Conservation (phyloP, 352 stramenopile species). For the Globisporangium polare region DNA sequence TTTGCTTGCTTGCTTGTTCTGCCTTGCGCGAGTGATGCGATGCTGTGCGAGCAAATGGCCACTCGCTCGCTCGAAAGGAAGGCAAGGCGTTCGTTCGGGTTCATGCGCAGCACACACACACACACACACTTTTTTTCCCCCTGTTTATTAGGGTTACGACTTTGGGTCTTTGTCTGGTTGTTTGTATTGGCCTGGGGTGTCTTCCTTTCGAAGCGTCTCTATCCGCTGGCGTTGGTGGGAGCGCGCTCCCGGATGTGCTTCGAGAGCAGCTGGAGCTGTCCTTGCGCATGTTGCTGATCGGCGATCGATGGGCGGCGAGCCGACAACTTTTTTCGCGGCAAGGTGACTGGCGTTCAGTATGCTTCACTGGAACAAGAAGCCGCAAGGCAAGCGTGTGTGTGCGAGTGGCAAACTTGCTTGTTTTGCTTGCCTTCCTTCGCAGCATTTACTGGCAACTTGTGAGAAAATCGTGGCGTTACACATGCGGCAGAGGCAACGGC, state of each 20-base stretch:
- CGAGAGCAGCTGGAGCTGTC: not conserved
- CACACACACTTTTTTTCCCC: not conserved
- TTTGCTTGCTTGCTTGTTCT: not conserved
- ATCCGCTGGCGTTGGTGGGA: constrained; percentile 4
- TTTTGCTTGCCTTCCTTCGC: not conserved
- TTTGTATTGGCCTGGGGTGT: not conserved
- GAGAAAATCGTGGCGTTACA: constrained; percentile 2
- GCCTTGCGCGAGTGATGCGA: not conserved
- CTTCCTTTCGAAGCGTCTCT: constrained; percentile 12
- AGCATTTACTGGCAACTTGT: not conserved
- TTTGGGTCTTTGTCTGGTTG: not conserved
- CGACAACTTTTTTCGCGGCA: not conserved
- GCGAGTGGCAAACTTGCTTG: not conserved
- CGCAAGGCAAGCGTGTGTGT: not conserved
- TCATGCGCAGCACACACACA: no score
- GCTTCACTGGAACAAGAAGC: not conserved
- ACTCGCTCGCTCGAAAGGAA: not conserved
- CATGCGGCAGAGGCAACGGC: not conserved
- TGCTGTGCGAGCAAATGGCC: constrained; percentile 2
- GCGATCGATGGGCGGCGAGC: not conserved
- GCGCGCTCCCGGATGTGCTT: constrained; percentile 10
- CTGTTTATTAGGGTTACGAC: constrained; percentile 4
- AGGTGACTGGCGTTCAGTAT: not conserved
- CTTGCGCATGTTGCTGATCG: not conserved
- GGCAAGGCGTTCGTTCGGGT: not conserved